Base-by-base conservation (phyloP, 495 filamentous ascomycete genomes). In the Filosporella fistucella region DNA sequence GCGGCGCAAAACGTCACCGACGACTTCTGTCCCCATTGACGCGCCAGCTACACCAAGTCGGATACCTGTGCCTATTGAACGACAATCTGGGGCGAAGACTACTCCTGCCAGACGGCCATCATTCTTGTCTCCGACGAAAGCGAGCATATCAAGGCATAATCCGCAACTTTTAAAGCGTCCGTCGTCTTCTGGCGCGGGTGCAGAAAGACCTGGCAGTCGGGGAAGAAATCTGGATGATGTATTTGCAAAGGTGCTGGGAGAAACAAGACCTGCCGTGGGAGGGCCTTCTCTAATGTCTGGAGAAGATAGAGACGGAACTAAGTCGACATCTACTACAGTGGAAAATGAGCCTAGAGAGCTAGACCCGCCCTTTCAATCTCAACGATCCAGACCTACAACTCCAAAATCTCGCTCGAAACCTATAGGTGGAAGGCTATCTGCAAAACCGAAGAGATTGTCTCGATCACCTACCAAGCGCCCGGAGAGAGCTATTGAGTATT, bases 41-140 rank as follows among this genome's bases (percentile, higher is more conserved):
- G 54, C 48, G 47, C 43, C 58, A 2, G 37, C 34, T 29, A 55
- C 51, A 2, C 54, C 54, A 38, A 54, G 55, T 44, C 37, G 61
- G 51, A 32, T 58, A 66, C 33, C 53, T 14, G 39, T 52, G 24
- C 39, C 17, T 8, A 45, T 43, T 24, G 32, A 53, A 47, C 47
- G 18, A 13, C n/a, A n/a, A n/a, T n/a, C n/a, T n/a, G n/a, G n/a
- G n/a, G 33, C 47, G 20, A 41, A 48, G 30, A 42, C 47, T 17
- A 21, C 32, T 7, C 43, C 51, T n/a, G 12, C 52, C 14, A 74
- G 74, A 4, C 74, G 74, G 2, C 73, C 75, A 0, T 85, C 82
- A 0, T 86, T 80, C 57, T 76, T 77, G 34, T 84, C 82, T 3
- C 84, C 83, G 3, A 86, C 81, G 0, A 76, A 73, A 53, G 72